Conservation (phyloP, 2,329 filamentous ascomycete genomes). For the Lojkania enalia region DNA sequence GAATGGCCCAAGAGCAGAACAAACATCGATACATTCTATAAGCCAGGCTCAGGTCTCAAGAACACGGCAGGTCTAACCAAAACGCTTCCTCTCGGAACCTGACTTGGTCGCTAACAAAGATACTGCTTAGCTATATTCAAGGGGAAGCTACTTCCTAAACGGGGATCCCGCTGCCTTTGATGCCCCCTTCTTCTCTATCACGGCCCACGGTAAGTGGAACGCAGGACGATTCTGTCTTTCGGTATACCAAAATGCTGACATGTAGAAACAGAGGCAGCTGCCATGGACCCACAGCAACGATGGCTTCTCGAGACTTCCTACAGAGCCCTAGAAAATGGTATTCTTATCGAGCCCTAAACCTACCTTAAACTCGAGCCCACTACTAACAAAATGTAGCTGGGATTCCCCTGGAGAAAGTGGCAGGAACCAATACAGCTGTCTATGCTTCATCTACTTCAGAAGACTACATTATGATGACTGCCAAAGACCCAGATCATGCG, state of each 20-base stretch:
- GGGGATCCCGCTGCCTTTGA: conserved; percentile 15
- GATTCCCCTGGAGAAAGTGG: conserved; percentile 5
- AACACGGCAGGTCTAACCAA: conserved; percentile 1
- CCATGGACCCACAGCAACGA: conserved; percentile 25
- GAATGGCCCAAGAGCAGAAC: conserved; percentile 3
- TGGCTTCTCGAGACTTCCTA: conserved; percentile 21
- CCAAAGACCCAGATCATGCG: conserved; percentile 1
- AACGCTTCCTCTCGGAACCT: too few species aligned
- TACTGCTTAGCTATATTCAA: not conserved
- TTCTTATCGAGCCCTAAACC: too few species aligned
- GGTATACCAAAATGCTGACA: too few species aligned
- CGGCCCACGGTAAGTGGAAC: too few species aligned
- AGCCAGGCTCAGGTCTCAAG: not conserved
- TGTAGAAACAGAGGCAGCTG: conserved; percentile 11
- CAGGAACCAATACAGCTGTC: conserved; percentile 5
- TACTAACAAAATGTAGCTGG: conserved; percentile 2
- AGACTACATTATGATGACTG: conserved; percentile 1
- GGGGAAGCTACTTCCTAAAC: conserved; percentile 14
- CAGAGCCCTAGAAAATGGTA: conserved; percentile 24
- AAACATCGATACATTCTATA: conserved; percentile 8
- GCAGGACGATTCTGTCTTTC: too few species aligned
- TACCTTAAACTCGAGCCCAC: too few species aligned
- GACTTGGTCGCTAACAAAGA: not conserved
- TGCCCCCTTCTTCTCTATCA: conserved; percentile 18
- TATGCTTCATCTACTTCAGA: conserved; percentile 3